Conservation (phyloP, 768 basidiomycete genomes). For the Inosperma sp. region DNA sequence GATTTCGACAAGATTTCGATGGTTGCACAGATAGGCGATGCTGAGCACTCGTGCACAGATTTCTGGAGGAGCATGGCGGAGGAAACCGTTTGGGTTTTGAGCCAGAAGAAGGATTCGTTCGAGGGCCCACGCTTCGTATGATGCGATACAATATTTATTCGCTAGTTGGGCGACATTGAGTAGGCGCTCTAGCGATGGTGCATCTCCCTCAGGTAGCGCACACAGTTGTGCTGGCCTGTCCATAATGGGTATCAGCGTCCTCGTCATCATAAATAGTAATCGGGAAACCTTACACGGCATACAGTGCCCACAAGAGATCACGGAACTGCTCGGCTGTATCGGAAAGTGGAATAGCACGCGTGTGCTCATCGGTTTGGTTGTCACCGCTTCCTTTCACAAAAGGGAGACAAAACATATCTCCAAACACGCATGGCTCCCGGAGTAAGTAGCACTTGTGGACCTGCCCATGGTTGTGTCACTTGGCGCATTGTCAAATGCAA, state of each 20-base stretch:
- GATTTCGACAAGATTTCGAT: slow-evolving; percentile 43
- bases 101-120: slow-evolving; percentile 36
- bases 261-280: not conserved
- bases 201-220: slow-evolving; percentile 13
- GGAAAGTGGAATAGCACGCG: slow-evolving; percentile 34
- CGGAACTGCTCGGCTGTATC: slow-evolving; percentile 44
- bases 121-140: slow-evolving; percentile 42
- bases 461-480: slow-evolving; percentile 22
- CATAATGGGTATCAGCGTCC: not conserved
- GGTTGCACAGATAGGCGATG: slow-evolving; percentile 47
- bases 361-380: slow-evolving; percentile 24
- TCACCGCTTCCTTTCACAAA: slow-evolving; percentile 22
- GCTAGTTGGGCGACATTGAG: slow-evolving; percentile 45
- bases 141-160: slow-evolving; percentile 44
- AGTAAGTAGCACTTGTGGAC: slow-evolving; percentile 42
- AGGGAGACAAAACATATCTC: slow-evolving; percentile 39
- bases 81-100: slow-evolving; percentile 27
- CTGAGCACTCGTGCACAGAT: slow-evolving; percentile 45
- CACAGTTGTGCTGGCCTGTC: slow-evolving; percentile 39
- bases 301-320: slow-evolving; percentile 47
- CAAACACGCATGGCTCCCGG: slow-evolving; percentile 40
- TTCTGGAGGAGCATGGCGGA: slow-evolving; percentile 28
- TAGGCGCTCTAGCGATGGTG: slow-evolving; percentile 35
- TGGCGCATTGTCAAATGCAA: not conserved
- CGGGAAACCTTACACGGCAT: slow-evolving; percentile 40